Evolutionary conservation across 768 basidiomycete genomes (phyloP), one percentile per base, ranked within the genome.

Genomic region (Filobasidium floriforme): DNA sequence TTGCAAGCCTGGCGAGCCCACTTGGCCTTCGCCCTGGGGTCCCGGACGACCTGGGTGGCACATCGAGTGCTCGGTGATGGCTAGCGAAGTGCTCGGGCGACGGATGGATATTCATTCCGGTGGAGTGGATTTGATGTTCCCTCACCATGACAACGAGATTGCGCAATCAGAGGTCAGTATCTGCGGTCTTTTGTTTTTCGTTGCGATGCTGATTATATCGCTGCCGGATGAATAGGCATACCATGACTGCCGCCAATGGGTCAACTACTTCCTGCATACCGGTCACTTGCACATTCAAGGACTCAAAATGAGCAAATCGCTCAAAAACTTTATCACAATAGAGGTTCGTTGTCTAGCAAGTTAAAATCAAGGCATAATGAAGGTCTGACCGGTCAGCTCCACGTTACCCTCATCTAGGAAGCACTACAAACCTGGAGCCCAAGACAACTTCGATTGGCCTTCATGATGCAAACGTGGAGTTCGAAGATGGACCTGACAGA

Each of bases 31-130:
- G 12, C 88, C 91, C 6, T 99, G 96, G 96, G 96, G 96, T 19
- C 82, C 81, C 49, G 92, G 93, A n/a, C 84, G 94, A 51, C 94
- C 94, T 2, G 94, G 94, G 18, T 99, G 94, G 94, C 94, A 99
- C 77, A 98, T 99, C 66, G 94, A 99, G 77, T 99, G 94, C 80
- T 93, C 90, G 3, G 94, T 96, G 41, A 99, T 99, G 94, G 93
- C 93, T 19, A 89, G 86, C 69, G 92, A 88, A 40, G 82, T 97
- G 59, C 82, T 97, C 54, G 94, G 93, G 1, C 84, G 87, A 65
- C 88, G 86, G 66, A 89, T 99, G 86, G 96, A 98, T 78, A 92
- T 99, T 68, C 96, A 99, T 77, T 96, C 92, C 9, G 96, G 96
- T 60, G 96, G 96, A 5, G 87, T 90, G 46, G 96, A 99, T 80